Conservation (phyloP, 352 stramenopile genomes). For the Globisporangium nodosum region DNA sequence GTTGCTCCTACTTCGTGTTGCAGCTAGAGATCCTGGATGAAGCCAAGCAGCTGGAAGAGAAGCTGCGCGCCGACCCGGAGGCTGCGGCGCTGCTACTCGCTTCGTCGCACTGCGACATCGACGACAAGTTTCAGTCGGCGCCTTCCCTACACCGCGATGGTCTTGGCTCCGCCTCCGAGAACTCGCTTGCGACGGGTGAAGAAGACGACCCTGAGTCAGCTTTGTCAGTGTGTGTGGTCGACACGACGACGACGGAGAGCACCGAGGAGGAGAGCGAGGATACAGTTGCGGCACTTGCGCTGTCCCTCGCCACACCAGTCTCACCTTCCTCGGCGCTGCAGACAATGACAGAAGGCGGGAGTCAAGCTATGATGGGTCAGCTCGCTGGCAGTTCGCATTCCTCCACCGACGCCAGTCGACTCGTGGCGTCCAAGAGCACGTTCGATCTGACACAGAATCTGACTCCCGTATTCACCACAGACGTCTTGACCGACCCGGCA, state of each 20-base stretch:
- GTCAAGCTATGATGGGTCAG: slow-evolving; percentile 7
- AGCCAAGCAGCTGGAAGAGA: slow-evolving; percentile 6
- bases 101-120: slow-evolving; percentile 3
- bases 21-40: not conserved
- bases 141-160: not conserved
- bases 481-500: slow-evolving; percentile 64
- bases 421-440: not conserved
- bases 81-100: slow-evolving; percentile 1
- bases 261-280: no score
- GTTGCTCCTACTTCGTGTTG: not conserved
- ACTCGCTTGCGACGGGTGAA: no score
- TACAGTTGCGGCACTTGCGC: not conserved
- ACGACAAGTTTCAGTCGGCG: not conserved
- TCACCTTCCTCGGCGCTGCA: not conserved
- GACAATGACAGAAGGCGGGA: not conserved
- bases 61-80: slow-evolving; percentile 3
- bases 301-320: not conserved
- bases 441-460: slow-evolving; percentile 72
- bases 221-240: no score
- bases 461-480: slow-evolving; percentile 70
- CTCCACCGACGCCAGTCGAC: not conserved
- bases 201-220: no score
- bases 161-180: no score
- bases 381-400: not conserved
- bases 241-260: not conserved